These are phyloP conservation scores for Saturnispora serradocipensis DNA, from an alignment of 805 yeast genomes.

Conservation along the genomic window DNA sequence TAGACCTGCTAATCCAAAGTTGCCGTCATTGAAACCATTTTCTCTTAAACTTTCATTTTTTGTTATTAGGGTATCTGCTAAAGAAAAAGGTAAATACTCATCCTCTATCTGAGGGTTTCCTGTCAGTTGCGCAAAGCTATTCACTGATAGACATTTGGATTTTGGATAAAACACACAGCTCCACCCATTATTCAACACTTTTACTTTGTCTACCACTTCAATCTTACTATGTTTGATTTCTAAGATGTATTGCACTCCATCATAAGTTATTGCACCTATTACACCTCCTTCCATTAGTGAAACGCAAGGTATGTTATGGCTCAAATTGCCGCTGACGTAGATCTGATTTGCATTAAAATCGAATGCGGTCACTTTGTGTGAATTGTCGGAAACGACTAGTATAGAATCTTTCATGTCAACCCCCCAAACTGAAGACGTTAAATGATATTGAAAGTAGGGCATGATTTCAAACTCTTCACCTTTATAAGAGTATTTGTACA, in stretches of 20 bases:
- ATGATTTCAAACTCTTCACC: background rate
- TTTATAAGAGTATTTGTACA: background rate
- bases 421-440: constrained; percentile 43
- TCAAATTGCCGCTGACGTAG: constrained; percentile 30
- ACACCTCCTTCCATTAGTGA: background rate
- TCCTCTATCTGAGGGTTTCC: background rate
- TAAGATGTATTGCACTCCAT: constrained; percentile 7
- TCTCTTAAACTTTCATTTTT: constrained; percentile 3
- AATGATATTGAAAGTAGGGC: constrained; percentile 1
- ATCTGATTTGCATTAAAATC: constrained; percentile 3
- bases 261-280: constrained; percentile 3
- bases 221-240: background rate
- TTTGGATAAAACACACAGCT: constrained; percentile 3
- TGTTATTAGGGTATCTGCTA: background rate
- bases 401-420: constrained; percentile 36
- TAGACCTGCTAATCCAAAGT: constrained; percentile 4
- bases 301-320: constrained; percentile 47
- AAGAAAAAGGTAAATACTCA: background rate
- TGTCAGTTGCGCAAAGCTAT: constrained; percentile 2
- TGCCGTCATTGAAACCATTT: background rate
- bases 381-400: constrained; percentile 47
- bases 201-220: background rate
- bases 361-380: constrained; percentile 36
- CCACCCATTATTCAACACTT: constrained; percentile 3
- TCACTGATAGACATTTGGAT: background rate